phyloP scores from a whole-genome alignment of 2,329 filamentous ascomycete species.

The Colletotrichum filicis region DNA sequence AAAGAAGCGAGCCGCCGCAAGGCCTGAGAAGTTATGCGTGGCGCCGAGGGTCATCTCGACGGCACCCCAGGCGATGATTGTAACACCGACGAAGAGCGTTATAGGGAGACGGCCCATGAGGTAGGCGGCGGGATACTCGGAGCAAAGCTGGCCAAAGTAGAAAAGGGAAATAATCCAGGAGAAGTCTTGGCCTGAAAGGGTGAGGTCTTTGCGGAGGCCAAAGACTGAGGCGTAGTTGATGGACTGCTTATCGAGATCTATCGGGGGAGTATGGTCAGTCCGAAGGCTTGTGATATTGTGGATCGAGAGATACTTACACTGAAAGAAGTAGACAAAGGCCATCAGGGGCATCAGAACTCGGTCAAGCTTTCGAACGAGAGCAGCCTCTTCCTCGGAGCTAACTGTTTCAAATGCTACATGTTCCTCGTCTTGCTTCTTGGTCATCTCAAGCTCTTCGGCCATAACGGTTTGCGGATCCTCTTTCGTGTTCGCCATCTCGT shows the following conservation, averaged over 20 bases:
- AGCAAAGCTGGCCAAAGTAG: constrained; percentile 34
- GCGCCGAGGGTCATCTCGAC: constrained; percentile 41
- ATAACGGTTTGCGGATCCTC: not conserved
- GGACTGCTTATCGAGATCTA: constrained; percentile 35
- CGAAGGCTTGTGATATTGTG: too few relatives aligned
- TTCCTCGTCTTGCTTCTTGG: constrained; percentile 7
- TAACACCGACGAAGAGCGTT: constrained; percentile 29
- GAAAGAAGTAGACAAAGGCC: constrained; percentile 36
- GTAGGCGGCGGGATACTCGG: constrained; percentile 31
- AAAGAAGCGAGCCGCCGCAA: constrained; percentile 42
- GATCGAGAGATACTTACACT: constrained; percentile 16
- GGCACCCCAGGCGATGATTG: constrained; percentile 39
- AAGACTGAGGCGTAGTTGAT: constrained; percentile 31
- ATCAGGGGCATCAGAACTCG: constrained; percentile 35
- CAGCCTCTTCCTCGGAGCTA: constrained; percentile 10
- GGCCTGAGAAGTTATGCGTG: constrained; percentile 37
- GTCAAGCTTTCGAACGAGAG: constrained; percentile 29
- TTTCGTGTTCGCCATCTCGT: not conserved
- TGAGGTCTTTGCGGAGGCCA: constrained; percentile 26
- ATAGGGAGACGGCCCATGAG: constrained; percentile 31
- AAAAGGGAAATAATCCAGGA: constrained; percentile 34
- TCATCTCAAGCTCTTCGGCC: constrained; percentile 4
- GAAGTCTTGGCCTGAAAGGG: constrained; percentile 21
- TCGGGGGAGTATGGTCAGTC: not conserved
- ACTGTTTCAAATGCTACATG: not conserved